Evolutionary conservation across 768 basidiomycete species (phyloP).

Genomic region (Agaricus subrufescens): DNA sequence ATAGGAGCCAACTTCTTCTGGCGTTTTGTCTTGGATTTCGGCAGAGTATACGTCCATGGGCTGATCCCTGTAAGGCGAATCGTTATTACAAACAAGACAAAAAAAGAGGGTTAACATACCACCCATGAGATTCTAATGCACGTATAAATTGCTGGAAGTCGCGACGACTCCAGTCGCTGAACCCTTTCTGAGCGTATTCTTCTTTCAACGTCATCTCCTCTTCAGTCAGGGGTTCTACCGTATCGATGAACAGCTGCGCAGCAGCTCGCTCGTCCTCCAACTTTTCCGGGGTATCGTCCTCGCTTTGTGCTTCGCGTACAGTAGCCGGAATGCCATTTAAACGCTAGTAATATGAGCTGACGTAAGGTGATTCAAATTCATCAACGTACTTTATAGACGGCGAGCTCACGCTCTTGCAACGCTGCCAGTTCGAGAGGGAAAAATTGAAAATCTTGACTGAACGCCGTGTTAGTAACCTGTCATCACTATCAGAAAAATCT

Average conservation of each 20-base stretch:
- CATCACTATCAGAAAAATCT: conserved; percentile 21
- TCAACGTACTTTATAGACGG: conserved; percentile 64
- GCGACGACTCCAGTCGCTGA: conserved; percentile 86
- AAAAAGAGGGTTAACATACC: conserved; percentile 38
- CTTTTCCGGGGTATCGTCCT: conserved; percentile 78
- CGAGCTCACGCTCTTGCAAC: conserved; percentile 84
- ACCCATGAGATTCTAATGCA: conserved; percentile 64
- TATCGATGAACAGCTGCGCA: conserved; percentile 87
- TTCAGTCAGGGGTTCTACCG: conserved; percentile 89
- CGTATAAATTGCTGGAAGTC: conserved; percentile 92
- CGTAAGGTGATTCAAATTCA: background rate
- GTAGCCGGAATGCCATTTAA: conserved; percentile 64
- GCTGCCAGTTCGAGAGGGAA: conserved; percentile 77
- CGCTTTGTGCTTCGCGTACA: conserved; percentile 57
- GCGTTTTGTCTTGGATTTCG: conserved; percentile 81
- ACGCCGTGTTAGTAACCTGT: conserved; percentile 1
- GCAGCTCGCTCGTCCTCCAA: conserved; percentile 75
- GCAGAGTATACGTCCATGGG: conserved; percentile 64
- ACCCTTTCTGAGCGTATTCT: conserved; percentile 68
- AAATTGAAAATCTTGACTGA: conserved; percentile 95
- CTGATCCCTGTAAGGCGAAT: conserved; percentile 44
- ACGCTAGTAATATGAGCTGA: conserved; percentile 32
- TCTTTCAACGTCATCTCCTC: conserved; percentile 84
- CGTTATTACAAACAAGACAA: background rate
- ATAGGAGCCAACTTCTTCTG: conserved; percentile 75